These are phyloP conservation scores for Mycena polygramma DNA, from an alignment of 768 basidiomycete genomes.

Conservation along the genomic window DNA sequence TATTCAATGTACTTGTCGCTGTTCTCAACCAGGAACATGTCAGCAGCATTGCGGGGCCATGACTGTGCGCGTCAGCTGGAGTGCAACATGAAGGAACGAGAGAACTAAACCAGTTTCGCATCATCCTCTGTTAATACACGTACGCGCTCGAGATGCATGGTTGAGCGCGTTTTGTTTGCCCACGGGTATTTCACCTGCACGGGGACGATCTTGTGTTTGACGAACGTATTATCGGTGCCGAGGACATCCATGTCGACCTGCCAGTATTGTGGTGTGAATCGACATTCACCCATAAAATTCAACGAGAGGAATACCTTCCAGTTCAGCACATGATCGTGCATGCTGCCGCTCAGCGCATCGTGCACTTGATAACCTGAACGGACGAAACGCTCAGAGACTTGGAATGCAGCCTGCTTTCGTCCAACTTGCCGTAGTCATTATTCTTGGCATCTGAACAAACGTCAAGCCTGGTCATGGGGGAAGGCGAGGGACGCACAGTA, in stretches of 20 bases:
- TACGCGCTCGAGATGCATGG: conserved; percentile 50
- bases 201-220: conserved; percentile 57
- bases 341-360: conserved; percentile 51
- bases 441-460: conserved; percentile 48
- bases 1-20: conserved; percentile 42
- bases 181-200: conserved; percentile 60
- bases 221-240: conserved; percentile 64
- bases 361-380: conserved; percentile 36
- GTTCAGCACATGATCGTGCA: conserved; percentile 70
- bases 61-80: conserved; percentile 1
- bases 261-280: too few species aligned
- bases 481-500: conserved; percentile 44
- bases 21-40: conserved; percentile 62
- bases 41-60: conserved; percentile 60
- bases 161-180: conserved; percentile 52
- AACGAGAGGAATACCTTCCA: conserved; percentile 49
- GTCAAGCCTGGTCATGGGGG: background rate
- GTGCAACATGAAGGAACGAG: background rate
- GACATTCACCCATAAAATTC: background rate
- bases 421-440: conserved; percentile 55
- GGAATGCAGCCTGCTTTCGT: too few species aligned
- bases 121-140: conserved; percentile 60
- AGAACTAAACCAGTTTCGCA: conserved; percentile 50
- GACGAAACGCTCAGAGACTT: too few species aligned
- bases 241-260: conserved; percentile 68